A percentile compares a stretch with the other conserved stretches of the same genome.
Evolutionary conservation across 306 rosid genomes (phyloP).

Genomic region (Albizia julibrissin): DNA sequence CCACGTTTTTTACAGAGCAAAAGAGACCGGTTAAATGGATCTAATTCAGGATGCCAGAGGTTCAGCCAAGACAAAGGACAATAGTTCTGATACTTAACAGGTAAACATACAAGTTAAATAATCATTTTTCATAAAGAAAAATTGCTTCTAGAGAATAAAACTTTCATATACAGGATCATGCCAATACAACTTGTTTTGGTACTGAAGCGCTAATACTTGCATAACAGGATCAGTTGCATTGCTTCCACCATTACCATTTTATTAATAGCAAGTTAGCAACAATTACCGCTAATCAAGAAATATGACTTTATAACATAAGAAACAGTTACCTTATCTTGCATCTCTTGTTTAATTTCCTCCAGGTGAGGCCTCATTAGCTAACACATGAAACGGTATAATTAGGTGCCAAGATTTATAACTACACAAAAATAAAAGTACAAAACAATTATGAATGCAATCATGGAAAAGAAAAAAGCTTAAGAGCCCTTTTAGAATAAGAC

Average conservation of each 20-base stretch:
- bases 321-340: conserved; percentile 63
- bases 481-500: background rate
- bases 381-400: conserved; percentile 27
- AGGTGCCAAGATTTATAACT: conserved; percentile 19
- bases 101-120: background rate
- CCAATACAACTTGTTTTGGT: background rate
- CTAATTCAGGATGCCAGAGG: background rate
- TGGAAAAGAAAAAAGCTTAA: background rate
- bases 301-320: conserved; percentile 23
- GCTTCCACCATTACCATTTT: background rate
- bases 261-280: background rate
- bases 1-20: background rate
- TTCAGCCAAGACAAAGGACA: background rate
- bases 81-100: background rate
- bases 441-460: background rate
- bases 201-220: background rate
- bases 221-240: conserved; percentile 2
- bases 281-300: conserved; percentile 1
- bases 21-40: background rate
- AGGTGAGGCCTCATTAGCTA: conserved; percentile 78
- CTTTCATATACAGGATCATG: background rate
- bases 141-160: background rate
- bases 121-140: background rate
- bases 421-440: background rate
- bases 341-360: conserved; percentile 56